Evolutionary conservation across 331 rosid genomes (phyloP).

Genomic region (Malus hybrid): DNA sequence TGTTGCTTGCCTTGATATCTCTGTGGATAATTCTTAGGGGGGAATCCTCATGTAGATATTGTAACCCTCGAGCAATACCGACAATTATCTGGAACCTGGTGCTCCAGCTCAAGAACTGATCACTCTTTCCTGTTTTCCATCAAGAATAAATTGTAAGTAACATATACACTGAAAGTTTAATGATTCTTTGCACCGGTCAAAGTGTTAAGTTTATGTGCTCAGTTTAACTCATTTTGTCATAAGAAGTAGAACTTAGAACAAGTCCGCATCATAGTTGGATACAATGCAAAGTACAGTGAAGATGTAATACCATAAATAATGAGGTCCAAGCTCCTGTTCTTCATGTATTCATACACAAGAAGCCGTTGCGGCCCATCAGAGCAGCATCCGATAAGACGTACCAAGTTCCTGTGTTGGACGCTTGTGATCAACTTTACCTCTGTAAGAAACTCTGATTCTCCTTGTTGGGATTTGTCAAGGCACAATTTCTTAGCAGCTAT

Average conservation of each 20-base stretch:
- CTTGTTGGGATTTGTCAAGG: constrained; percentile 61
- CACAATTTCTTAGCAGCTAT: constrained; percentile 63
- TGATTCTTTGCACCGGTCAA: background rate
- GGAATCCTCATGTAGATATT: constrained; percentile 87
- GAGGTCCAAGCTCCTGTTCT: constrained; percentile 63
- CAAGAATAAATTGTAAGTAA: constrained; percentile 1
- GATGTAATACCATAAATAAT: constrained; percentile 42
- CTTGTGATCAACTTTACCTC: constrained; percentile 70
- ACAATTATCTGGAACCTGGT: constrained; percentile 65
- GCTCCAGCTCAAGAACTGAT: constrained; percentile 58
- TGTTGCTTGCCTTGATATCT: constrained; percentile 91
- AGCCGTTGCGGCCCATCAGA: constrained; percentile 63
- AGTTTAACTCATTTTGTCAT: background rate
- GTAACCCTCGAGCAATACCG: constrained; percentile 85
- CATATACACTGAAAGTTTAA: background rate
- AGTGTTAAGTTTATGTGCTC: background rate
- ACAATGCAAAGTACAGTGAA: background rate
- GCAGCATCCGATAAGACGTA: constrained; percentile 77
- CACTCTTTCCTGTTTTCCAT: constrained; percentile 38
- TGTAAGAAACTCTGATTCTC: constrained; percentile 65
- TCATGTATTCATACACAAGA: constrained; percentile 75
- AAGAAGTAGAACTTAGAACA: background rate
- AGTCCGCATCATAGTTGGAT: background rate
- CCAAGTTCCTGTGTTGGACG: constrained; percentile 84
- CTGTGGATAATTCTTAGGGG: constrained; percentile 76